Evolutionary conservation across 768 basidiomycete species (phyloP).

Genomic region (Ramaria rubella): DNA sequence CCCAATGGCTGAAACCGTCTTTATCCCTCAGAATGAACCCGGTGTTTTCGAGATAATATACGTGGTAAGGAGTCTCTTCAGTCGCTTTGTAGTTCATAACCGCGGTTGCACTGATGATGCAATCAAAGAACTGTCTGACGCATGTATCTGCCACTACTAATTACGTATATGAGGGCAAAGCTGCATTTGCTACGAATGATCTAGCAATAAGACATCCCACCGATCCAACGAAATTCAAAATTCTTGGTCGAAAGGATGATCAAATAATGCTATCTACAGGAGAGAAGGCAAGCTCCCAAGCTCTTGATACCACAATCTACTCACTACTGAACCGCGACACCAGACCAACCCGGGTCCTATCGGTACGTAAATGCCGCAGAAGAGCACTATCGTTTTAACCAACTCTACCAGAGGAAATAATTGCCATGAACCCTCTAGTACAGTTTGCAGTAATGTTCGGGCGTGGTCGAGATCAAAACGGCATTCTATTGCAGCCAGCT

Average conservation of each 20-base stretch:
- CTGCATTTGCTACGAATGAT: constrained; percentile 35
- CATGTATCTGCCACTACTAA: constrained; percentile 9
- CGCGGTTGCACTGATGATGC: too few relatives aligned
- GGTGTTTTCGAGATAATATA: background rate
- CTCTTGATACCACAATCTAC: background rate
- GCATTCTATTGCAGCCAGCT: constrained; percentile 32
- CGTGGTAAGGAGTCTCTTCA: background rate
- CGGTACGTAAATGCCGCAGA: too few relatives aligned
- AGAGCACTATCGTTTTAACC: background rate
- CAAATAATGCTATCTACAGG: constrained; percentile 26
- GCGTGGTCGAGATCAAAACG: constrained; percentile 33
- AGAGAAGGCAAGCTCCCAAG: constrained; percentile 24
- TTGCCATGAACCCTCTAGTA: constrained; percentile 27
- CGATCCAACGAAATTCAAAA: constrained; percentile 23
- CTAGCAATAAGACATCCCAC: constrained; percentile 36
- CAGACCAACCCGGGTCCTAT: constrained; percentile 29
- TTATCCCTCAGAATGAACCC: background rate
- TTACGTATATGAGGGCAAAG: constrained; percentile 25
- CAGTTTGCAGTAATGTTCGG: too few relatives aligned
- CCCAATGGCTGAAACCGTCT: background rate
- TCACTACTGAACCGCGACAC: background rate
- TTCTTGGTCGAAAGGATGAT: constrained; percentile 11
- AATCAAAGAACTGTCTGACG: background rate
- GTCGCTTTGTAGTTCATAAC: background rate
- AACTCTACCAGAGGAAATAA: constrained; percentile 31